A percentile compares a stretch with the other conserved stretches of the same genome.
These are phyloP conservation scores for Mycosphaerelloides madeirae DNA, from an alignment of 2,329 filamentous ascomycete species.

Conservation along the genomic window DNA sequence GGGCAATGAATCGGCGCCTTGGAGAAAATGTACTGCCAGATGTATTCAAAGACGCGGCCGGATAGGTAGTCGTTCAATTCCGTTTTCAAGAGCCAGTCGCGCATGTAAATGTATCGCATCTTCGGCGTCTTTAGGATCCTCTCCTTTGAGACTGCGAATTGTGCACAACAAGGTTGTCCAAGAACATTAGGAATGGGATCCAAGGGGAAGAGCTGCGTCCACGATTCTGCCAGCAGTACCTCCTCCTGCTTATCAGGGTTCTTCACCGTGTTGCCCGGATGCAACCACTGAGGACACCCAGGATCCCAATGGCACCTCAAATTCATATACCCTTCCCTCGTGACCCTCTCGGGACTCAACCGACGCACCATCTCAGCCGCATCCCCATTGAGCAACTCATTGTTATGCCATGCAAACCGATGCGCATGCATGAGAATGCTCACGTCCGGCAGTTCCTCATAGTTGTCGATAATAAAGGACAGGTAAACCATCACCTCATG, in stretches of 20 bases:
- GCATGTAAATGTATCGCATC: constrained; percentile 52
- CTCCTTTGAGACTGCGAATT: constrained; percentile 58
- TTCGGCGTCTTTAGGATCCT: constrained; percentile 52
- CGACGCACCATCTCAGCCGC: constrained; percentile 42
- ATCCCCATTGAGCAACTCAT: constrained; percentile 45
- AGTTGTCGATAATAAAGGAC: constrained; percentile 58
- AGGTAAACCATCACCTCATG: constrained; percentile 61
- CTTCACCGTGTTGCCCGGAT: constrained; percentile 39
- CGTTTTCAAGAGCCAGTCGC: constrained; percentile 59
- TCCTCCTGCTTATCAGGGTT: constrained; percentile 41
- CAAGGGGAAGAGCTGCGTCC: constrained; percentile 46
- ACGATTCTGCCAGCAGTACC: constrained; percentile 40
- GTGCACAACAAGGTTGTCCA: constrained; percentile 59
- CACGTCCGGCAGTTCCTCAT: constrained; percentile 55
- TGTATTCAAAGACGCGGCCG: constrained; percentile 59
- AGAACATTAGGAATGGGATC: constrained; percentile 48
- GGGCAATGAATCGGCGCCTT: constrained; percentile 47
- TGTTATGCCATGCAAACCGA: constrained; percentile 56
- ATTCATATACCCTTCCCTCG: constrained; percentile 51
- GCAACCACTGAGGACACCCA: constrained; percentile 54
- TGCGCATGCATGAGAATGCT: constrained; percentile 60
- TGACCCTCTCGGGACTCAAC: constrained; percentile 44
- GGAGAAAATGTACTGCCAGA: constrained; percentile 61
- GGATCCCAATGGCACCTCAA: constrained; percentile 52
- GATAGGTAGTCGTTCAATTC: constrained; percentile 52